Evolutionary conservation across 306 rosid species (phyloP).

Genomic region (Prunus dulcis): DNA sequence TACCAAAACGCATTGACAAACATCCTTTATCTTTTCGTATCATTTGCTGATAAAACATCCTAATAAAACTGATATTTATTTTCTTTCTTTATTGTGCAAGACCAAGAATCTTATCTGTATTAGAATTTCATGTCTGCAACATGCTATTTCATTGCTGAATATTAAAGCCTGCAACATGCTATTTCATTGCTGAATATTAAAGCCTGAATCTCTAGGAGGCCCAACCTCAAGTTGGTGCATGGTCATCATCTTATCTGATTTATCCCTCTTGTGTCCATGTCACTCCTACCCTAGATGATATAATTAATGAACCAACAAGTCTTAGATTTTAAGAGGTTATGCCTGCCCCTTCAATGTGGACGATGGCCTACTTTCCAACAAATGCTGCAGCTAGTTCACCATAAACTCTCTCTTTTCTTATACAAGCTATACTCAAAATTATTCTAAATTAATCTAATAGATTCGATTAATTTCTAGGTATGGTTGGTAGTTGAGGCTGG

Average conservation of each 20-base stretch:
- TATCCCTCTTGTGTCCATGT: not conserved
- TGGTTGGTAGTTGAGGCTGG: not conserved
- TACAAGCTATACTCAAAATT: too few relatives aligned
- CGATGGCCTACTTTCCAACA: not conserved
- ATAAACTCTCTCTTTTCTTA: not conserved
- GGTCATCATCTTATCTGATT: not conserved
- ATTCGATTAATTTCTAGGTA: not conserved
- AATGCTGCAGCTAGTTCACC: not conserved
- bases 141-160: not conserved
- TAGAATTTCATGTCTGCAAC: not conserved
- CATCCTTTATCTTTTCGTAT: not conserved
- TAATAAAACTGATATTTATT: not conserved
- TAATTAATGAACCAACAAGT: not conserved
- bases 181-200: not conserved
- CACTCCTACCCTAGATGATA: not conserved
- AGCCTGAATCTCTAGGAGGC: not conserved
- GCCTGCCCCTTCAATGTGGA: not conserved
- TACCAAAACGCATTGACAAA: not conserved
- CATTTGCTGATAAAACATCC: not conserved
- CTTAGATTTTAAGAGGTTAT: not conserved
- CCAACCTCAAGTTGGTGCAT: not conserved
- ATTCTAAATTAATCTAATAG: too few relatives aligned
- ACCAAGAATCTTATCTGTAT: not conserved
- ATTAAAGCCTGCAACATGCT: not conserved
- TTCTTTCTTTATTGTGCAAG: constrained; percentile 3